Evolutionary conservation across 2,329 filamentous ascomycete species (phyloP).

Genomic region (Xenosphaeropsis pyriputrescens): DNA sequence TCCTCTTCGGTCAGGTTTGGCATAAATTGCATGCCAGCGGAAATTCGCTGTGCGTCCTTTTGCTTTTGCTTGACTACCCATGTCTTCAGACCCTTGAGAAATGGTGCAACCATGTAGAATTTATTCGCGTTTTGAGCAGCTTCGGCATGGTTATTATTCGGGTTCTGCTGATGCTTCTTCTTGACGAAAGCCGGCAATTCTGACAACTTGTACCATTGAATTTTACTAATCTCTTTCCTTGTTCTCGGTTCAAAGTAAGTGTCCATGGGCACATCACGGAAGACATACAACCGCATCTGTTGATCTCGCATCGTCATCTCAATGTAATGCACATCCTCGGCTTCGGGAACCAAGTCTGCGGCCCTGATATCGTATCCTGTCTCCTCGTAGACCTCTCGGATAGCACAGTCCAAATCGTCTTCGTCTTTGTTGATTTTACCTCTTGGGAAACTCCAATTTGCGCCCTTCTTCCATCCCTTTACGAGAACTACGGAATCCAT

Average conservation of each 20-base stretch:
- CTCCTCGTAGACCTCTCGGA: slow-evolving; percentile 91
- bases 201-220: slow-evolving; percentile 83
- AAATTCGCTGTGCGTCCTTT: slow-evolving; percentile 38
- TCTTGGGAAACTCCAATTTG: slow-evolving; percentile 90
- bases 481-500: slow-evolving; percentile 93
- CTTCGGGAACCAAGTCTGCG: slow-evolving; percentile 61
- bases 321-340: slow-evolving; percentile 66
- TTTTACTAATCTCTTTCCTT: slow-evolving; percentile 94
- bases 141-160: slow-evolving; percentile 32
- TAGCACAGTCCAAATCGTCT: slow-evolving; percentile 81
- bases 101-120: slow-evolving; percentile 97
- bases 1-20: slow-evolving; percentile 36
- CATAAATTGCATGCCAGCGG: slow-evolving; percentile 24
- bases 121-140: slow-evolving; percentile 57
- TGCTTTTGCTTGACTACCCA: slow-evolving; percentile 83
- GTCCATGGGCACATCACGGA: slow-evolving; percentile 75
- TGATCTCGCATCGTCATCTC: slow-evolving; percentile 85
- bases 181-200: slow-evolving; percentile 74
- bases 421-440: slow-evolving; percentile 99
- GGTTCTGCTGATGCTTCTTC: slow-evolving; percentile 42
- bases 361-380: slow-evolving; percentile 74
- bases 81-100: slow-evolving; percentile 70
- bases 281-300: slow-evolving; percentile 84
- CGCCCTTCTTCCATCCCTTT: slow-evolving; percentile 94
- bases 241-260: slow-evolving; percentile 81